phyloP scores from a whole-genome alignment of 2,329 filamentous ascomycete species.

The Biscogniauxia sp. region DNA sequence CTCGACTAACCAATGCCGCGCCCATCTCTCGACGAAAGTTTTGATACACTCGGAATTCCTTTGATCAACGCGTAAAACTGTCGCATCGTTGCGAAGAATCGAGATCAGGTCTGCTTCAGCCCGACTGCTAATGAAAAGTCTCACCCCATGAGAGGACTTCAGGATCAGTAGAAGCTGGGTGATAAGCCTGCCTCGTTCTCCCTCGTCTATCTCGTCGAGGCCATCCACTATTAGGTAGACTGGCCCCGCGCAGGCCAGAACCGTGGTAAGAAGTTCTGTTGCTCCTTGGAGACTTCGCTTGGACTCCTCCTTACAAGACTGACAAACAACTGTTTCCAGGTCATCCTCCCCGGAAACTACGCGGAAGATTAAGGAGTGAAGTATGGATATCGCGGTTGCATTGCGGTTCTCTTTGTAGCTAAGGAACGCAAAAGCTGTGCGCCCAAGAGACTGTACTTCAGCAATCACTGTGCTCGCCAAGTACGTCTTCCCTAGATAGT shows the following conservation, averaged over 20 bases:
- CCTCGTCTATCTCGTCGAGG: slow-evolving; percentile 28
- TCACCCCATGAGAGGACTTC: slow-evolving; percentile 13
- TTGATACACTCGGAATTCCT: slow-evolving; percentile 23
- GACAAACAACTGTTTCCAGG: slow-evolving; percentile 20
- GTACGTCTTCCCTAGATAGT: slow-evolving; percentile 20
- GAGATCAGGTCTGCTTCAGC: slow-evolving; percentile 21
- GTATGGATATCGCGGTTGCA: slow-evolving; percentile 12
- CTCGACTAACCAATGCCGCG: slow-evolving; percentile 13
- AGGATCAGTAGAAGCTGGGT: slow-evolving; percentile 9
- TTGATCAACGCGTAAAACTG: neutral
- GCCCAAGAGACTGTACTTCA: slow-evolving; percentile 4
- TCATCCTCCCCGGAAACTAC: slow-evolving; percentile 18
- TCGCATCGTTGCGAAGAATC: slow-evolving; percentile 1
- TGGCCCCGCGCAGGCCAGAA: slow-evolving; percentile 19
- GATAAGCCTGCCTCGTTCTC: slow-evolving; percentile 16
- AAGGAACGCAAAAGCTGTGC: slow-evolving; percentile 18
- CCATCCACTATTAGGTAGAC: slow-evolving; percentile 30
- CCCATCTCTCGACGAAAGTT: slow-evolving; percentile 17
- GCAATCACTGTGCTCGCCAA: slow-evolving; percentile 10
- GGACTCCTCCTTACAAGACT: slow-evolving; percentile 17
- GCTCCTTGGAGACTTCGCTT: slow-evolving; percentile 20
- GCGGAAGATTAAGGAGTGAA: slow-evolving; percentile 22
- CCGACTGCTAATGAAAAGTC: slow-evolving; percentile 26
- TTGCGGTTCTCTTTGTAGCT: slow-evolving; percentile 10
- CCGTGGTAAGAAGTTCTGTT: slow-evolving; percentile 20